phyloP scores from a whole-genome alignment of 2,329 filamentous ascomycete species.

The Huntiella decipiens region DNA sequence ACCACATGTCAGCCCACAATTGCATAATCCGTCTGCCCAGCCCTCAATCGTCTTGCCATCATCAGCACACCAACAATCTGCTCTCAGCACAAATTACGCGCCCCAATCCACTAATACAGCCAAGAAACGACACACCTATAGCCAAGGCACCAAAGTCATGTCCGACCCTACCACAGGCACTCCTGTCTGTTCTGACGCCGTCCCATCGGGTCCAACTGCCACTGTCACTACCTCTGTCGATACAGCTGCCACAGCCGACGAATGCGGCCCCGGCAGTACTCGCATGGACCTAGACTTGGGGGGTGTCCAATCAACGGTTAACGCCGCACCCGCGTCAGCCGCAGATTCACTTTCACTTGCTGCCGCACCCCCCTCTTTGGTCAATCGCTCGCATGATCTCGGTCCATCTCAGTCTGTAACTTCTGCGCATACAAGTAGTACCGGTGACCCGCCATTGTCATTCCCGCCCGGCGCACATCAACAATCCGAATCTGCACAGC shows the following conservation, averaged over 20 bases:
- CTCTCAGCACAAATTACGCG: not conserved
- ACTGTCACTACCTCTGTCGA: constrained; percentile 3
- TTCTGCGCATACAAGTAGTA: constrained; percentile 1
- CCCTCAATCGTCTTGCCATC: constrained; percentile 1
- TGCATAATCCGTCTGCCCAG: constrained; percentile 9
- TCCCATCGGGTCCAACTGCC: not conserved
- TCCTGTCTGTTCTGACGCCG: not conserved
- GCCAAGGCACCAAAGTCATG: not conserved
- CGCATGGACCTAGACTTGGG: no score
- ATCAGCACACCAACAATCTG: constrained; percentile 3
- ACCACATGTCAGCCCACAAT: constrained; percentile 11
- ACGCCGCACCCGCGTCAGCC: not conserved
- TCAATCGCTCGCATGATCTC: not conserved
- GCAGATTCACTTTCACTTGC: not conserved
- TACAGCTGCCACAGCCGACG: constrained; percentile 1
- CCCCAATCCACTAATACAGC: no score
- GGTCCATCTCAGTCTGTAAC: not conserved
- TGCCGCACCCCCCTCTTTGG: not conserved
- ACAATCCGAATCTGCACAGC: not conserved
- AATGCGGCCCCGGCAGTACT: no score
- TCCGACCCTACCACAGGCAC: not conserved
- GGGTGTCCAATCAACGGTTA: no score
- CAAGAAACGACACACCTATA: no score
- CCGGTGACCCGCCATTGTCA: not conserved
- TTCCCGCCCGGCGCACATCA: not conserved